phyloP scores from a whole-genome alignment of 495 filamentous ascomycete species.

The Penicillium herquei region DNA sequence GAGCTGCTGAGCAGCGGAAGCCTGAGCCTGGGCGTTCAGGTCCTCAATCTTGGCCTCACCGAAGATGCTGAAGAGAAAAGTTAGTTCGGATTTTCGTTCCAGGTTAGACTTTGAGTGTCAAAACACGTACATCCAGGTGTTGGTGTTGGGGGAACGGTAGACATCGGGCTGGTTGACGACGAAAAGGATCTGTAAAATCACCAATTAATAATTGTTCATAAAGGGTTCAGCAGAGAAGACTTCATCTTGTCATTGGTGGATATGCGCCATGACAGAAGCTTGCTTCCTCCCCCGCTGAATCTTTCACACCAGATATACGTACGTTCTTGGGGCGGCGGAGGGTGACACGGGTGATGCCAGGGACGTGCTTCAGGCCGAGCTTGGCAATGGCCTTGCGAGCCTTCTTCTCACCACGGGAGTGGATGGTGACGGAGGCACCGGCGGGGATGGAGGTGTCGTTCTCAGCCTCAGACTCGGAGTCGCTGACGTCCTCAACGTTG shows the following conservation, averaged over 20 bases:
- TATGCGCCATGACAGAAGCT: slow-evolving; percentile 1
- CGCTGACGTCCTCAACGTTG: slow-evolving; percentile 74
- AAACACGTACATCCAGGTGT: slow-evolving; percentile 94
- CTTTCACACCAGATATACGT: slow-evolving; percentile 19
- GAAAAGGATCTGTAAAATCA: slow-evolving; percentile 77
- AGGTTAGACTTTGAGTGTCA: neutral
- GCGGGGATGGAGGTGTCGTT: slow-evolving; percentile 71
- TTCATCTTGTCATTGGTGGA: too few species aligned
- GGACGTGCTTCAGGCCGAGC: slow-evolving; percentile 92
- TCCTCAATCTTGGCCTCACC: slow-evolving; percentile 99
- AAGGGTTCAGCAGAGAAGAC: neutral
- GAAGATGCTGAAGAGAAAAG: slow-evolving; percentile 71
- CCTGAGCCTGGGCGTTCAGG: slow-evolving; percentile 94
- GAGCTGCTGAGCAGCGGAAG: slow-evolving; percentile 87
- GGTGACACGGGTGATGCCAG: slow-evolving; percentile 96
- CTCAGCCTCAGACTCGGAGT: slow-evolving; percentile 74
- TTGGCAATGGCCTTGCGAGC: slow-evolving; percentile 97
- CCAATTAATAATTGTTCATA: neutral
- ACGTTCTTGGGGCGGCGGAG: slow-evolving; percentile 98
- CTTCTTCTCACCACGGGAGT: slow-evolving; percentile 99
- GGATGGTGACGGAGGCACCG: slow-evolving; percentile 82
- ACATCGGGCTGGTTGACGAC: slow-evolving; percentile 99
- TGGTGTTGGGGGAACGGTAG: slow-evolving; percentile 96
- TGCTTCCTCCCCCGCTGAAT: neutral
- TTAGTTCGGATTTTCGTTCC: slow-evolving; percentile 16